Conservation (phyloP, 108 stramenopile species). For the Stephanodiscus minutulus region DNA sequence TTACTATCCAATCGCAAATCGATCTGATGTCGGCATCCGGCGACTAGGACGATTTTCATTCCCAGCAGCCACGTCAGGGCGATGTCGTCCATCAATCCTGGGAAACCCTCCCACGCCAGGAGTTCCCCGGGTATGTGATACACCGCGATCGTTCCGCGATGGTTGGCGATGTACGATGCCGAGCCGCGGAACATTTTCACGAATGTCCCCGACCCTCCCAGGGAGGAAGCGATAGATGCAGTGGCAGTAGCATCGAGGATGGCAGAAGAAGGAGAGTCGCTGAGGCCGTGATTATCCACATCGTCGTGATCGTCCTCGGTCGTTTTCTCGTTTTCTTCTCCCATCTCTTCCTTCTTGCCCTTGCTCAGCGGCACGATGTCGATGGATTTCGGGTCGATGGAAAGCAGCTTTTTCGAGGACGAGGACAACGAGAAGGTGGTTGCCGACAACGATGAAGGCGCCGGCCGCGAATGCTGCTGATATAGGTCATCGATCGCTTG, state of each 20-base stretch:
- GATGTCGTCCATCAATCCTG: constrained; percentile 91
- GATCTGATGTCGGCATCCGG: constrained; percentile 82
- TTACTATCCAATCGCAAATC: constrained; percentile 58
- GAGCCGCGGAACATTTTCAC: constrained; percentile 93
- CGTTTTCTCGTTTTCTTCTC: constrained; percentile 4
- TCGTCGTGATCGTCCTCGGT: constrained; percentile 6
- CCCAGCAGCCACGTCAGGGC: constrained; percentile 91
- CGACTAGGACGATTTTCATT: constrained; percentile 86
- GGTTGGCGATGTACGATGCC: constrained; percentile 95
- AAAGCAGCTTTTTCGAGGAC: constrained; percentile 21
- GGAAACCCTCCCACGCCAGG: constrained; percentile 64
- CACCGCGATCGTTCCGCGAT: constrained; percentile 86
- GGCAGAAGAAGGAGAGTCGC: not conserved
- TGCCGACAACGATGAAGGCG: not conserved
- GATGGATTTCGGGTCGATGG: constrained; percentile 46
- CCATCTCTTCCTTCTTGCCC: constrained; percentile 20
- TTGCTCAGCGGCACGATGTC: constrained; percentile 42
- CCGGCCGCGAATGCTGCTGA: not conserved
- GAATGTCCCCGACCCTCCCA: constrained; percentile 49
- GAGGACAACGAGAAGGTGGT: not conserved
- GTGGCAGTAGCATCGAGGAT: not conserved
- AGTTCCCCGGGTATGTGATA: constrained; percentile 92
- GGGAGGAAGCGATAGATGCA: not conserved
- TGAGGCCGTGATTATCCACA: not conserved
- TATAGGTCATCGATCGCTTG: not conserved